Evolutionary conservation across 176 grass and related monocot genomes (phyloP), one percentile per base, ranked within the genome.

Genomic region (Musa troglodytarum): DNA sequence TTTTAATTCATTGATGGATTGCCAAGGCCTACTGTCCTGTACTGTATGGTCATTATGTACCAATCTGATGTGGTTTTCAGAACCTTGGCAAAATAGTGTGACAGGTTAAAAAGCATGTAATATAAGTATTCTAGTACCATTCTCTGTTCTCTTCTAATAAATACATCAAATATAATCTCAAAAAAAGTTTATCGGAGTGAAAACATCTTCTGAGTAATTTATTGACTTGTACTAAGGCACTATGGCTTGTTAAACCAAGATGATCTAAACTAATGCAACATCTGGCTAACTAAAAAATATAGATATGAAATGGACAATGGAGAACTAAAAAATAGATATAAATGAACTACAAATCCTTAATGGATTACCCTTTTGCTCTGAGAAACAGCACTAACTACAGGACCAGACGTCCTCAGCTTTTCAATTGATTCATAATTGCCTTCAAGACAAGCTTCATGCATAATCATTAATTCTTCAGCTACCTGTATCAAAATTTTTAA

Each of bases 371-470:
- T 54, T 86, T 69, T 85, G 77, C 94, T 98, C 86, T 85, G 90
- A 77, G 90, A 83, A 84, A 98, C 90, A 75, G 84, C 74, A 78
- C 83, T 93, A 66, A 63, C 76, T 57, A 57, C 82, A 61, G 78
- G 73, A 56, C 9, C 72, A 11, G 82, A 76, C 16, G 78, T 80
- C 76, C 85, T 87, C 65, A 98, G 52, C 78, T 81, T 89, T 78
- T 93, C 86, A 74, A 98, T 76, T 7, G 76, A 84, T 64, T 83
- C 87, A 82, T 86, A 91, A 50, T 91, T 85, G 52, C 76, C 71
- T 74, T 89, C 79, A 53, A 87, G 75, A 62, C 88, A 93, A 57
- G 85, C 90, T 87, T 98, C 90, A 82, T 98, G 88, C 74, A 93
- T 82, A 74, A 84, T 78, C 82, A 98, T 87, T 58, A 98, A 72